These are phyloP conservation scores for Fusarium chuoi DNA, from an alignment of 2,329 filamentous ascomycete species.

Conservation along the genomic window DNA sequence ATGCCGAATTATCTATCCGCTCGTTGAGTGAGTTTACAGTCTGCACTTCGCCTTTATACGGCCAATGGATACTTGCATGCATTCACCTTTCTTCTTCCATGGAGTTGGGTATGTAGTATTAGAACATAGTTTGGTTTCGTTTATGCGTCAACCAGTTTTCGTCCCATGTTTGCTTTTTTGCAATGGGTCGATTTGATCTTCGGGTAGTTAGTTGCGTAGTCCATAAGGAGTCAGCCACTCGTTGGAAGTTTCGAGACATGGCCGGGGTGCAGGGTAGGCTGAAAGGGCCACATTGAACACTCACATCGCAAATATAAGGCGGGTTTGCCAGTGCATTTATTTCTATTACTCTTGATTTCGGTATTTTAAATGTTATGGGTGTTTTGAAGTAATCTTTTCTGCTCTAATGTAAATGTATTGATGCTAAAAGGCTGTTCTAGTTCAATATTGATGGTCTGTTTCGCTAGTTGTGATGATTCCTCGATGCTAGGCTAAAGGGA, in stretches of 20 bases:
- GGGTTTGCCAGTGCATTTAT: not conserved
- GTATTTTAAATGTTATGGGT: too few species aligned
- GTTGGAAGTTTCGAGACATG: not conserved
- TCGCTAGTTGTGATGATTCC: not conserved
- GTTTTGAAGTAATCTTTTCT: rapidly evolving
- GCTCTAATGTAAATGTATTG: not conserved
- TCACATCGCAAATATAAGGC: not conserved
- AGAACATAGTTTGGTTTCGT: not conserved
- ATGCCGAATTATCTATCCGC: not conserved
- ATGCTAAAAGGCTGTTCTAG: not conserved
- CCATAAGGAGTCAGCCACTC: not conserved
- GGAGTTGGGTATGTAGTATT: not conserved
- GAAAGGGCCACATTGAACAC: too few species aligned
- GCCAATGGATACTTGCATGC: conserved; percentile 2
- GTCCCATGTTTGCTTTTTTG: not conserved
- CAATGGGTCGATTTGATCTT: not conserved
- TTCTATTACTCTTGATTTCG: not conserved
- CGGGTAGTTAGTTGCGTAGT: too few species aligned
- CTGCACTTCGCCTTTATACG: not conserved
- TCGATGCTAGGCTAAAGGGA: not conserved
- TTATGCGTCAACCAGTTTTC: not conserved
- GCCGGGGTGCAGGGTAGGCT: not conserved
- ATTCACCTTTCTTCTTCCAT: conserved; percentile 1
- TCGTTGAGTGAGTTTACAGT: not conserved
- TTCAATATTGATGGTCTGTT: not conserved